Evolutionary conservation across 2,329 filamentous ascomycete genomes (phyloP).

Genomic region (Davidsoniella virescens): DNA sequence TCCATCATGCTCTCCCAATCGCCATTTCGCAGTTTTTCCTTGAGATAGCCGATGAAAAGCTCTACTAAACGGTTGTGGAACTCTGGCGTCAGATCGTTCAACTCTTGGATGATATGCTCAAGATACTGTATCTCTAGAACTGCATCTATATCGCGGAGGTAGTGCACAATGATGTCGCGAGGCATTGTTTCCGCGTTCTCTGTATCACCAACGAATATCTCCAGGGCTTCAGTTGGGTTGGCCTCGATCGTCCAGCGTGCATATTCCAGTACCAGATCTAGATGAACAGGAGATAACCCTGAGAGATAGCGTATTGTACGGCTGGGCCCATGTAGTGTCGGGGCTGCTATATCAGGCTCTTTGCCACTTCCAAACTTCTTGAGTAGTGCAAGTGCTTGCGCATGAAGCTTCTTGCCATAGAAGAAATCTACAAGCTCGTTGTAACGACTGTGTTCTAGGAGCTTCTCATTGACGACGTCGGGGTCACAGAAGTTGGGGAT

Average conservation of each 20-base stretch:
- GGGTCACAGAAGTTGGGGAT: conserved; percentile 96
- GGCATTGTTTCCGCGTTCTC: conserved; percentile 88
- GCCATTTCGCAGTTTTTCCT: conserved; percentile 25
- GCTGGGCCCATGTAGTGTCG: conserved; percentile 56
- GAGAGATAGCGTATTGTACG: conserved; percentile 84
- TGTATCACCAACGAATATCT: conserved; percentile 82
- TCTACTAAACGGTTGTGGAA: conserved; percentile 76
- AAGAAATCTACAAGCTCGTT: conserved; percentile 95
- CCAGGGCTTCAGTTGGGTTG: conserved; percentile 66
- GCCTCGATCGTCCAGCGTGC: conserved; percentile 70
- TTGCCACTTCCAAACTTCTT: conserved; percentile 57
- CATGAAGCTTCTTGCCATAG: conserved; percentile 85
- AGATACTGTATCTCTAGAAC: conserved; percentile 66
- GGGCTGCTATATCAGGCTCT: conserved; percentile 32
- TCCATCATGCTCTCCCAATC: conserved; percentile 43
- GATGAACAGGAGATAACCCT: conserved; percentile 67
- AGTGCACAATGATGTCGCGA: conserved; percentile 56
- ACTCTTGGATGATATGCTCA: conserved; percentile 77
- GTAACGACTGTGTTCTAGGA: conserved; percentile 77
- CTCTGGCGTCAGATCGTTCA: conserved; percentile 69
- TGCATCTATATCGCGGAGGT: conserved; percentile 52
- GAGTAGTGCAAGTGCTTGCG: conserved; percentile 68
- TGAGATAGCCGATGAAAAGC: conserved; percentile 44
- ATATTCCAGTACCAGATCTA: conserved; percentile 83
- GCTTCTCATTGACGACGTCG: conserved; percentile 80